phyloP scores from a whole-genome alignment of 257 asterid species.

The Avicennia marina region DNA sequence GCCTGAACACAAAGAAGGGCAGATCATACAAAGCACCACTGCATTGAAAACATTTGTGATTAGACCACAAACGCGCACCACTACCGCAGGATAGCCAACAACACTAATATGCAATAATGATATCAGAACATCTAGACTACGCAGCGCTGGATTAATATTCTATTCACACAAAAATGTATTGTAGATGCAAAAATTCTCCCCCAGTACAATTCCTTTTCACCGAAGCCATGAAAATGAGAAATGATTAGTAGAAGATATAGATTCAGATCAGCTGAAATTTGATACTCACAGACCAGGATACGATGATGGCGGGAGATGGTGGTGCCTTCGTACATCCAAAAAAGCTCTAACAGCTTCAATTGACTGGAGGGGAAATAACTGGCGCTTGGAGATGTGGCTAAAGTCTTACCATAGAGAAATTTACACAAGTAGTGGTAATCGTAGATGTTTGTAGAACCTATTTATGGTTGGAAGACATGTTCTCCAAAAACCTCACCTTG shows the following conservation, averaged over 20 bases:
- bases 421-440: not conserved
- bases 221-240: not conserved
- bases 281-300: not conserved
- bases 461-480: slow-evolving; percentile 18
- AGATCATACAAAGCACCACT: too few species aligned
- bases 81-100: too few species aligned
- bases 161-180: not conserved
- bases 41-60: too few species aligned
- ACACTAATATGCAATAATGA: too few species aligned
- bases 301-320: not conserved
- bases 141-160: too few species aligned
- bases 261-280: not conserved
- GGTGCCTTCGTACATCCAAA: not conserved
- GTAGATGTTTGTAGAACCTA: not conserved
- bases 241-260: not conserved
- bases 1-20: too few species aligned
- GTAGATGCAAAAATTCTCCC: too few species aligned
- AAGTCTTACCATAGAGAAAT: slow-evolving; percentile 15
- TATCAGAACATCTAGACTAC: too few species aligned
- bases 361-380: not conserved
- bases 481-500: slow-evolving; percentile 45
- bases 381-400: not conserved
- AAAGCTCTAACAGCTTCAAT: not conserved
- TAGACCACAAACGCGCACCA: too few species aligned
- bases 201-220: not conserved